Conservation (phyloP, 1,284 basidiomycete species). For the Pulchroboletus neoregius region DNA sequence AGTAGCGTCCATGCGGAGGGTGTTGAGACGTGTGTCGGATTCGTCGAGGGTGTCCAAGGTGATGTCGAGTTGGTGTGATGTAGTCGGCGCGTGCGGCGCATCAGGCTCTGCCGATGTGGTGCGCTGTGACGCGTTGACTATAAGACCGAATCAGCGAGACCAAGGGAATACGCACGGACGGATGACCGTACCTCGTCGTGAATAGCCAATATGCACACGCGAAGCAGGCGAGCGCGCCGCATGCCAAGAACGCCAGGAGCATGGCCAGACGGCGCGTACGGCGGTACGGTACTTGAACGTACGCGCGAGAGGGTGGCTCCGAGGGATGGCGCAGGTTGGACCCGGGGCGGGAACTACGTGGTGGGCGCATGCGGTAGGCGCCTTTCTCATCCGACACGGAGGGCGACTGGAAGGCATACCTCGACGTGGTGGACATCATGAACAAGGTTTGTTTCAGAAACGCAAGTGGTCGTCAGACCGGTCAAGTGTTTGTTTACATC, state of each 20-base stretch:
- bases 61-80: conserved; percentile 10
- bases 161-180: conserved; percentile 23
- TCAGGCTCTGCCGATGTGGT: conserved; percentile 9
- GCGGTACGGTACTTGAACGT: conserved; percentile 22
- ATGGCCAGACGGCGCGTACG: conserved; percentile 32
- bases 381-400: conserved; percentile 62
- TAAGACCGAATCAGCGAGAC: conserved; percentile 13
- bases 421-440: conserved; percentile 17
- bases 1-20: conserved; percentile 19
- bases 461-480: too few species aligned
- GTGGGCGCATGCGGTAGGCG: conserved; percentile 54
- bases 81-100: neutral
- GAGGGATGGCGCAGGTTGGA: conserved; percentile 15
- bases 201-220: conserved; percentile 60
- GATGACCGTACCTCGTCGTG: conserved; percentile 52
- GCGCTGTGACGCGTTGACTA: conserved; percentile 23
- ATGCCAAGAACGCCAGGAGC: conserved; percentile 45
- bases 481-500: too few species aligned
- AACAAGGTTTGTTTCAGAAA: too few species aligned
- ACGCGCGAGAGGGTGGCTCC: conserved; percentile 1
- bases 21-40: conserved; percentile 10
- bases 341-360: conserved; percentile 26
- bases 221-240: conserved; percentile 51
- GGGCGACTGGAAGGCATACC: conserved; percentile 44
- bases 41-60: conserved; percentile 24